Evolutionary conservation across 176 grass and related monocot species (phyloP).

Genomic region (Zea luxurians): DNA sequence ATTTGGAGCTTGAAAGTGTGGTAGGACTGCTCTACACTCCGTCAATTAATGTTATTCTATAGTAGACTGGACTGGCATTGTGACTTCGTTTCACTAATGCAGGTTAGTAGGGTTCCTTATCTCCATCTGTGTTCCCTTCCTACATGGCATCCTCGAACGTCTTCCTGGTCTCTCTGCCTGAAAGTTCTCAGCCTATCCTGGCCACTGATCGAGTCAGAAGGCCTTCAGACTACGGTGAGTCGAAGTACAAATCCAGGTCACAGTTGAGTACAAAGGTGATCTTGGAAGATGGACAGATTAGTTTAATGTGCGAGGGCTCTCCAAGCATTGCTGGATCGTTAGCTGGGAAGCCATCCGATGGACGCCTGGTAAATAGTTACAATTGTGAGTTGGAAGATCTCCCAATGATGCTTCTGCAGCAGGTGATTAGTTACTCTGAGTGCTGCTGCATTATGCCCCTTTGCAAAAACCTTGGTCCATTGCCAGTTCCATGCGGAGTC

Average conservation of each 20-base stretch:
- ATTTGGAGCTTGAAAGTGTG: slow-evolving; percentile 75
- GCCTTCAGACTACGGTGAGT: slow-evolving; percentile 45
- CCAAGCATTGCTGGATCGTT: slow-evolving; percentile 70
- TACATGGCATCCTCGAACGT: slow-evolving; percentile 91
- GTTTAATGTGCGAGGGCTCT: slow-evolving; percentile 72
- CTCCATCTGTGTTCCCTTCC: slow-evolving; percentile 67
- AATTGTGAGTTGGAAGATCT: slow-evolving; percentile 93
- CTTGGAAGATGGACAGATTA: slow-evolving; percentile 84
- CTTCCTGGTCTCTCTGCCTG: slow-evolving; percentile 85
- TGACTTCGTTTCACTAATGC: slow-evolving; percentile 36
- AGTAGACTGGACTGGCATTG: slow-evolving; percentile 25
- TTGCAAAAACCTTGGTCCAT: background rate
- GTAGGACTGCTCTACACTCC: slow-evolving; percentile 45
- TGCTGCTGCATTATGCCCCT: background rate
- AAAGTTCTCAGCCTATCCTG: slow-evolving; percentile 68
- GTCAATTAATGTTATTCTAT: slow-evolving; percentile 8
- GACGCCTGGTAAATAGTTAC: slow-evolving; percentile 59
- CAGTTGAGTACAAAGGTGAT: slow-evolving; percentile 79
- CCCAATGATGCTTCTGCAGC: slow-evolving; percentile 87
- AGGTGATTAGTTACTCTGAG: no score
- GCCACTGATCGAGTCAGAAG: slow-evolving; percentile 37
- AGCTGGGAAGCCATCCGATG: slow-evolving; percentile 46
- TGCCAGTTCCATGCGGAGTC: background rate
- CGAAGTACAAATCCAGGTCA: slow-evolving; percentile 58
- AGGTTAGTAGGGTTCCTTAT: slow-evolving; percentile 87